These are phyloP conservation scores for Fusarium penzigii DNA, from an alignment of 2,329 filamentous ascomycete species.

Conservation along the genomic window DNA sequence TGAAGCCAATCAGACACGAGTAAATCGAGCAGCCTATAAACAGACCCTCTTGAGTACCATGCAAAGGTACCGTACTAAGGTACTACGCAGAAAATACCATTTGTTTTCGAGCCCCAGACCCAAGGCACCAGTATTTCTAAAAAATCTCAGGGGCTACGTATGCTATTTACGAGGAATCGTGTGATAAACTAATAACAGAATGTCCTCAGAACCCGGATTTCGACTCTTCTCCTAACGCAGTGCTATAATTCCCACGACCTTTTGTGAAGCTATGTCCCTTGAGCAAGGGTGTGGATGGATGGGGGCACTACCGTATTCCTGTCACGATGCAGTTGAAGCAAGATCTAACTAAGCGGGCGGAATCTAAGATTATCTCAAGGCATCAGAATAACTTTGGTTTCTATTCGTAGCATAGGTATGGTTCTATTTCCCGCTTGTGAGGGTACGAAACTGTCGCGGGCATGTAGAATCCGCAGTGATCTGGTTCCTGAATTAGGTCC, in stretches of 20 bases:
- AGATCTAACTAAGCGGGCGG: too few relatives aligned
- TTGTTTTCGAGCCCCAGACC: not conserved
- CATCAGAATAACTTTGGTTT: not conserved
- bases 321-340: too few relatives aligned
- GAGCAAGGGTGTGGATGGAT: too few relatives aligned
- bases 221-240: too few relatives aligned
- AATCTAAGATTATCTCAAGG: not conserved
- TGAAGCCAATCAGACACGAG: not conserved
- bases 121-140: not conserved
- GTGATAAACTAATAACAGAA: too few relatives aligned
- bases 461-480: not conserved
- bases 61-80: too few relatives aligned
- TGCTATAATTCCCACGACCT: not conserved
- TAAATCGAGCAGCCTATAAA: not conserved
- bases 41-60: not conserved
- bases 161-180: not conserved
- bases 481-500: not conserved
- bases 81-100: too few relatives aligned
- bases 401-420: not conserved
- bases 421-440: not conserved
- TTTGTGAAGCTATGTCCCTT: not conserved
- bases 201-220: too few relatives aligned
- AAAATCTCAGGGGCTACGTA: not conserved
- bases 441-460: not conserved
- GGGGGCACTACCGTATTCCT: too few relatives aligned